These are phyloP conservation scores for Claviceps digitariae DNA, from an alignment of 2,329 filamentous ascomycete species.

Conservation along the genomic window DNA sequence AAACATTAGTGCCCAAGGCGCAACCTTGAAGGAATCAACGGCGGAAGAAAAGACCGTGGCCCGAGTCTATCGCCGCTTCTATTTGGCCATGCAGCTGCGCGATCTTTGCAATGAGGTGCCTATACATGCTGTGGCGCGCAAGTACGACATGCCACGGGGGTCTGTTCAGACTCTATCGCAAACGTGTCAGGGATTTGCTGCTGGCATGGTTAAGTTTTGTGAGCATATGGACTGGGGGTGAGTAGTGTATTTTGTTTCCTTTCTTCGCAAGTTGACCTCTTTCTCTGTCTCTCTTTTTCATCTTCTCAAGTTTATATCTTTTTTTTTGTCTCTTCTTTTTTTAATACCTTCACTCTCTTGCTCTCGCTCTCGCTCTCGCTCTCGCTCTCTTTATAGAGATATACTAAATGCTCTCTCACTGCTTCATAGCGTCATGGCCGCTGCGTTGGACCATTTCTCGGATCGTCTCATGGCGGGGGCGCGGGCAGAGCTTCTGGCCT, in stretches of 20 bases:
- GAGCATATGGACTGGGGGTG: conserved; percentile 62
- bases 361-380: too few species aligned
- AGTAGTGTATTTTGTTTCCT: conserved; percentile 9
- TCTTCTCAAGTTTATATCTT: too few species aligned
- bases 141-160: conserved; percentile 58
- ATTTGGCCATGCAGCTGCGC: conserved; percentile 62
- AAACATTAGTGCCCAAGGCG: conserved; percentile 61
- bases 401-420: conserved; percentile 5
- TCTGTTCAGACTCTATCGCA: conserved; percentile 59
- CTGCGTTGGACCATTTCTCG: conserved; percentile 61
- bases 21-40: conserved; percentile 47
- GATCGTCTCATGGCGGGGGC: conserved; percentile 62
- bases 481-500: conserved; percentile 53
- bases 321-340: too few species aligned
- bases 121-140: conserved; percentile 53
- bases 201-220: conserved; percentile 69
- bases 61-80: conserved; percentile 58
- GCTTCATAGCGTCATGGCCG: conserved; percentile 45
- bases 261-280: neutral
- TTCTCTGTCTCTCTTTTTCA: neutral
- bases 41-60: conserved; percentile 45
- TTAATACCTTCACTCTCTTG: too few species aligned
- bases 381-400: neutral
- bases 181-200: conserved; percentile 65
- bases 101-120: conserved; percentile 68